A percentile compares a stretch with the other conserved stretches of the same genome.
These are phyloP conservation scores for Heteromeles arbutifolia DNA, from an alignment of 306 rosid genomes.

Conservation along the genomic window DNA sequence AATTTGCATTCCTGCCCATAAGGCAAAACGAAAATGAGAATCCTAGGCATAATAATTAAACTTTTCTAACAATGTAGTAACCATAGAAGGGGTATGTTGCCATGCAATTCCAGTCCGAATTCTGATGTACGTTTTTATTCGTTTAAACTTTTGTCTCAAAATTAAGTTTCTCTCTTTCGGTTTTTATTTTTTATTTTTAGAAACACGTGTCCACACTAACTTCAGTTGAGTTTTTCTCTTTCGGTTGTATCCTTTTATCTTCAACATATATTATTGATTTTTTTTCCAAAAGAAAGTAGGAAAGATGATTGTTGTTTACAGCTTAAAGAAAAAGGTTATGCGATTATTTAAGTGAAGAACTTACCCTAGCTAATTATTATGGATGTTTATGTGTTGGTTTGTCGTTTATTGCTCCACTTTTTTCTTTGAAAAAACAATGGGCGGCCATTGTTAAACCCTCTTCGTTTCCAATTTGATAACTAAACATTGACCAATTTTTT, in stretches of 20 bases:
- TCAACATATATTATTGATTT: neutral
- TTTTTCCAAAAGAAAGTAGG: neutral
- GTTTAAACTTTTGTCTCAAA: neutral
- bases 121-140: neutral
- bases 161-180: neutral
- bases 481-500: too few species aligned
- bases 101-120: neutral
- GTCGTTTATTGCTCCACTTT: neutral
- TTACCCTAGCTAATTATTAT: neutral
- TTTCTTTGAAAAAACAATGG: neutral
- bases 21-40: constrained; percentile 8
- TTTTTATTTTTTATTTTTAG: too few species aligned
- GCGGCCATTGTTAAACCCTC: neutral
- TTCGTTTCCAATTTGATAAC: neutral
- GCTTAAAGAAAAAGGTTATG: neutral
- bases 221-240: neutral
- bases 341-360: neutral
- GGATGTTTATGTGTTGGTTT: neutral
- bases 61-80: neutral
- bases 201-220: too few species aligned
- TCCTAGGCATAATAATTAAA: constrained; percentile 17
- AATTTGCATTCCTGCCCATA: neutral
- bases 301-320: neutral
- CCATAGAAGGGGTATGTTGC: neutral
- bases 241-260: neutral